A percentile compares a stretch with the other conserved stretches of the same genome.
Evolutionary conservation across 176 grass and related monocot species (phyloP).

Genomic region (Bromus sterilis): DNA sequence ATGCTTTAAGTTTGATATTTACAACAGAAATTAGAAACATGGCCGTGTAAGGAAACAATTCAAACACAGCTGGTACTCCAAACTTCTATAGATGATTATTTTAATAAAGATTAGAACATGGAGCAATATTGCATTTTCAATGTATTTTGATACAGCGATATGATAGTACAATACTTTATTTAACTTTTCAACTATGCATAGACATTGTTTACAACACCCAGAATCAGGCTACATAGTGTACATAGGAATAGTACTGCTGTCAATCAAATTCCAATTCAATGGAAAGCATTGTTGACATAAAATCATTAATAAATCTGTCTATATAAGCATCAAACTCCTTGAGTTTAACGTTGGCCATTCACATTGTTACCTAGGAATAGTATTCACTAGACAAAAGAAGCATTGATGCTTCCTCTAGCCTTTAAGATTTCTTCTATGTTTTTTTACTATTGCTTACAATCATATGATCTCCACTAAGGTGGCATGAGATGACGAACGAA

Average conservation of each 20-base stretch:
- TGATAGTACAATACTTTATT: neutral
- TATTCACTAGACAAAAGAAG: neutral
- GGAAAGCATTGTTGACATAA: neutral
- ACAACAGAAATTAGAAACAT: neutral
- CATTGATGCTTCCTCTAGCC: neutral
- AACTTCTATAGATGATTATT: neutral
- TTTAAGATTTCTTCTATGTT: neutral
- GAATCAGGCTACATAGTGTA: neutral
- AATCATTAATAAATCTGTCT: neutral
- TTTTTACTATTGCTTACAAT: neutral
- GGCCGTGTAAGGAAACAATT: neutral
- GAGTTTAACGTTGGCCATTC: neutral
- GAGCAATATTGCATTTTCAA: neutral
- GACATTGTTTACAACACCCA: neutral
- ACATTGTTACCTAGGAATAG: neutral
- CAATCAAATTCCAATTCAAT: neutral
- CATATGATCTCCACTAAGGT: conserved; percentile 7
- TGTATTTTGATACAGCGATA: neutral
- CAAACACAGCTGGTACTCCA: neutral
- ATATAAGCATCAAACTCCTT: neutral
- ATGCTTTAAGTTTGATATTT: neutral
- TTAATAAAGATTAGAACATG: neutral
- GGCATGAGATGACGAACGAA: neutral
- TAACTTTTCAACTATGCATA: neutral
- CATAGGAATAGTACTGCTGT: neutral